A percentile compares a stretch with the other conserved stretches of the same genome.
phyloP scores from a whole-genome alignment of 2,329 filamentous ascomycete genomes.

The Didymella glomerata region DNA sequence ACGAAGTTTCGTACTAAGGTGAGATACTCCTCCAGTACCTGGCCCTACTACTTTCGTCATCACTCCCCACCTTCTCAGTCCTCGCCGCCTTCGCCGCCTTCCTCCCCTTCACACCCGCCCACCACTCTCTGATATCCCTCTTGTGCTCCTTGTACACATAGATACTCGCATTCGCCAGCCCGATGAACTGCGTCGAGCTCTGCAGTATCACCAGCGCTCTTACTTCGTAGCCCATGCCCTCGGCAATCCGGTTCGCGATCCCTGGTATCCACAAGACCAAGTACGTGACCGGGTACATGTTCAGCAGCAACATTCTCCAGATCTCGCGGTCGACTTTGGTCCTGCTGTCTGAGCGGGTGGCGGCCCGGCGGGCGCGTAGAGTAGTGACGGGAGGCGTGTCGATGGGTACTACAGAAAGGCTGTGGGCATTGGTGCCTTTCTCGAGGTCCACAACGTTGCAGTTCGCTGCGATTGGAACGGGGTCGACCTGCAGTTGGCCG shows the following conservation, averaged over 20 bases:
- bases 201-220: constrained; percentile 24
- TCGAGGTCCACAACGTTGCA: constrained; percentile 8
- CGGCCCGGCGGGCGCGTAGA: neutral
- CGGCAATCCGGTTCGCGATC: constrained; percentile 35
- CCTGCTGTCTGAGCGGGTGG: constrained; percentile 2
- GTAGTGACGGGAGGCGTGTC: neutral
- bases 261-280: constrained; percentile 48
- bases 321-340: constrained; percentile 30
- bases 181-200: constrained; percentile 34
- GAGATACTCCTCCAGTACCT: neutral
- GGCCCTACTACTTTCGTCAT: neutral
- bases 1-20: too few relatives aligned
- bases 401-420: neutral
- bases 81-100: constrained; percentile 1
- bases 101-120: neutral
- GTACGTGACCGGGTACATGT: constrained; percentile 47
- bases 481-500: neutral
- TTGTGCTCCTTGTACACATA: constrained; percentile 34
- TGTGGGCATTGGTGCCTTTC: neutral
- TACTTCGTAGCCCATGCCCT: constrained; percentile 24
- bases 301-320: constrained; percentile 43
- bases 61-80: neutral
- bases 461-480: neutral
- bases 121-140: constrained; percentile 17
- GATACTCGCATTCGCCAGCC: constrained; percentile 30